Evolutionary conservation across 306 rosid genomes (phyloP).

Genomic region (Amphicarpaea edgeworthii): DNA sequence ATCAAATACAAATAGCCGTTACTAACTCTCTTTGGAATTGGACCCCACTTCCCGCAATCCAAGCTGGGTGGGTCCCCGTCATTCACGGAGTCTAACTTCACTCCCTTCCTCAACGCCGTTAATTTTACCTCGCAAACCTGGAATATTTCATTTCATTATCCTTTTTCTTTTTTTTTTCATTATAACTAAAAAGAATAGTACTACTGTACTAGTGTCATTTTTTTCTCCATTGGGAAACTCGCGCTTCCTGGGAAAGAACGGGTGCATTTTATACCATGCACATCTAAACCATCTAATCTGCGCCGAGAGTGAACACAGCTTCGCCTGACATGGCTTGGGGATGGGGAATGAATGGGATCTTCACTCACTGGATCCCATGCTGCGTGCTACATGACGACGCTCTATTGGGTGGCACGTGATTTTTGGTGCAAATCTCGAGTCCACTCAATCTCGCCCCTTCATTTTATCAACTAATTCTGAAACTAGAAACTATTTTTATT

Average conservation of each 20-base stretch:
- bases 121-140: too few species aligned
- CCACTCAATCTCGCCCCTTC: too few species aligned
- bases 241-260: too few species aligned
- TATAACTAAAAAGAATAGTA: too few species aligned
- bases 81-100: conserved; percentile 32
- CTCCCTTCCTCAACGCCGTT: conserved; percentile 15
- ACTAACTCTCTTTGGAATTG: not conserved
- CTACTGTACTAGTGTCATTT: not conserved
- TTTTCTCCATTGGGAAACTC: not conserved
- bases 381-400: not conserved
- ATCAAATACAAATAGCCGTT: conserved; percentile 43
- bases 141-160: too few species aligned
- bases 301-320: not conserved
- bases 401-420: conserved; percentile 46
- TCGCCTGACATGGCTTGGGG: not conserved
- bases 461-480: too few species aligned
- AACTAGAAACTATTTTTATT: too few species aligned
- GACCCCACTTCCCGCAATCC: conserved; percentile 41
- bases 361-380: conserved; percentile 41
- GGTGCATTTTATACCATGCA: conserved; percentile 29
- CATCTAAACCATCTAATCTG: not conserved
- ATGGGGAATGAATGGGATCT: conserved; percentile 12
- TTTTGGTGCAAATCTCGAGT: conserved; percentile 1
- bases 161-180: too few species aligned
- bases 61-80: conserved; percentile 20